Base-by-base conservation (phyloP, 495 filamentous ascomycete species). In the Penicillium ochrochloron region DNA sequence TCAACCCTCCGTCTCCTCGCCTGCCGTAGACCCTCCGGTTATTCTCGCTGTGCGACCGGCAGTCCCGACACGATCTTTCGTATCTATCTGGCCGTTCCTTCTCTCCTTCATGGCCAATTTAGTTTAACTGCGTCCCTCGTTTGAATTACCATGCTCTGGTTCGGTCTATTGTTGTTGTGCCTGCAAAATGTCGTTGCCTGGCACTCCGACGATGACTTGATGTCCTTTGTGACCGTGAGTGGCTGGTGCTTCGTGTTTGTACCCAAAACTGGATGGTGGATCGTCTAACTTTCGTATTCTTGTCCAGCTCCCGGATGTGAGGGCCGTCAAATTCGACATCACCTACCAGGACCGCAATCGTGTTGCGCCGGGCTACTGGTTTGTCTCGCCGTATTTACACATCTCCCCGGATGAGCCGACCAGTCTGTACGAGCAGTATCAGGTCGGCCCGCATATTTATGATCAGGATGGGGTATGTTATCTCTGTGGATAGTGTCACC, bases 361-460 rank as follows among this genome's bases (percentile, higher is more conserved):
- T 39, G 54, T 72, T 0, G 66, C 53, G 17, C 75, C 75, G 3
- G 76, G 76, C 11, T 76, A 77, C 55, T 78, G 75, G 75, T 78
- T 77, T 58, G 69, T 77, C 51, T 67, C 73, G 34, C 74, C 75
- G 1, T 78, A 77, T 57, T 44, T 71, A 39, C 66, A 73, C 58
- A 70, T 75, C 8, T 67, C 51, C 0, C 65, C 70, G 23, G 74
- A 76, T 57, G n/a, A 46, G 15, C 65, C 66, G 12, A 57, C 55
- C 6, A 73, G 64, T 29, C 33, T 67, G 44, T 77, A 73, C 59
- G 66, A 72, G 31, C 74, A 68, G 57, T 78, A 70, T 52, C 76
- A 78, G 65, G 65, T 68, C 19, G 76, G 76, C 12, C 77, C 77
- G 0, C 74, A 80, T 66, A 78, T 80, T 54, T 80, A 75, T 46